Conservation (phyloP, 441 rosid species). For the Mallotus repandus region DNA sequence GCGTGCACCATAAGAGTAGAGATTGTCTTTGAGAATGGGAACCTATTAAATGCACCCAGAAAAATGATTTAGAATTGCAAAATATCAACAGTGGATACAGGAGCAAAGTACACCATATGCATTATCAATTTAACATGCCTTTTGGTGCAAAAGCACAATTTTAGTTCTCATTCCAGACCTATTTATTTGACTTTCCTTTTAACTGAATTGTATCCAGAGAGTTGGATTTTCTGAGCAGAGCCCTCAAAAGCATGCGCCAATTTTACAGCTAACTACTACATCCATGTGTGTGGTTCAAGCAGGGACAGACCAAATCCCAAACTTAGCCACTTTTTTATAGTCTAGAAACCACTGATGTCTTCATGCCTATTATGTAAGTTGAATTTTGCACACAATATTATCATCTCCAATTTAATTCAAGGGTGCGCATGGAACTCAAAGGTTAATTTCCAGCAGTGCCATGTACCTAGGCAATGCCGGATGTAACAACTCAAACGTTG, state of each 20-base stretch:
- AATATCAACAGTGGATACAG: not conserved
- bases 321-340: no score
- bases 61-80: constrained; percentile 5
- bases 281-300: no score
- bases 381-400: not conserved
- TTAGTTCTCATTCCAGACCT: not conserved
- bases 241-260: not conserved
- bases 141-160: not conserved
- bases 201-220: not conserved
- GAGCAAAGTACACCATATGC: not conserved
- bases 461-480: not conserved
- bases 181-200: not conserved
- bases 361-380: not conserved
- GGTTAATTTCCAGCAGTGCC: not conserved
- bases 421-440: not conserved
- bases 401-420: not conserved
- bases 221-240: not conserved
- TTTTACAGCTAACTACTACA: no score
- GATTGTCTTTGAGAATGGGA: constrained; percentile 33
- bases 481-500: not conserved
- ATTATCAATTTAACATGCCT: not conserved
- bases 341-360: not conserved
- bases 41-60: constrained; percentile 28
- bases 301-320: no score
- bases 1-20: constrained; percentile 38